phyloP scores from a whole-genome alignment of 768 basidiomycete genomes.

The Tulasnella sp. region DNA sequence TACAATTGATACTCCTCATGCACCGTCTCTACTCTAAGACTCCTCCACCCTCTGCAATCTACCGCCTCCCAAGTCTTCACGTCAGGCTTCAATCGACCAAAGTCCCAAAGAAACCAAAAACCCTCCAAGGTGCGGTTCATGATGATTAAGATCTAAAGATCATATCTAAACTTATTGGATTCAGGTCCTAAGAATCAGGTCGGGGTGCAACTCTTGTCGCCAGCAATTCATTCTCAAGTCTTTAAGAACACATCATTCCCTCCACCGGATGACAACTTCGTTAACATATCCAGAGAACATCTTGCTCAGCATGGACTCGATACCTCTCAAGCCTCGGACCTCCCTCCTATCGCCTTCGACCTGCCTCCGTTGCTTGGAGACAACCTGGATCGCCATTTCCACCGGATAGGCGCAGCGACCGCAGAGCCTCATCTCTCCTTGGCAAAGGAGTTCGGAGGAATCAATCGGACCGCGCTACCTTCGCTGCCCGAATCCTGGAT shows the following conservation, averaged over 20 bases:
- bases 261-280: conserved; percentile 43
- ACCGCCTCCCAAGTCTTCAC: background rate
- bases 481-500: conserved; percentile 46
- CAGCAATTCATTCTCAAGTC: conserved; percentile 67
- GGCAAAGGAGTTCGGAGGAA: conserved; percentile 44
- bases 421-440: conserved; percentile 72
- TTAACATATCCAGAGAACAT: conserved; percentile 71
- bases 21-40: background rate
- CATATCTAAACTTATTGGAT: background rate
- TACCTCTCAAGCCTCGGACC: conserved; percentile 62
- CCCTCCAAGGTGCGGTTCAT: background rate
- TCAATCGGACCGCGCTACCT: conserved; percentile 34
- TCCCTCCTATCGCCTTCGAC: conserved; percentile 69
- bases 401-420: conserved; percentile 53
- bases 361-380: conserved; percentile 75
- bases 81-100: background rate
- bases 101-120: background rate
- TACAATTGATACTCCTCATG: background rate
- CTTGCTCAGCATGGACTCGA: conserved; percentile 73
- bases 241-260: conserved; percentile 62
- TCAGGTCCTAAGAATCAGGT: conserved; percentile 49
- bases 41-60: background rate
- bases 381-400: conserved; percentile 81
- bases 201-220: conserved; percentile 88
- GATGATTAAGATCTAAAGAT: too few relatives aligned